These are phyloP conservation scores for Yamadazyma taylorii DNA, from an alignment of 1,139 yeast genomes.

Conservation along the genomic window DNA sequence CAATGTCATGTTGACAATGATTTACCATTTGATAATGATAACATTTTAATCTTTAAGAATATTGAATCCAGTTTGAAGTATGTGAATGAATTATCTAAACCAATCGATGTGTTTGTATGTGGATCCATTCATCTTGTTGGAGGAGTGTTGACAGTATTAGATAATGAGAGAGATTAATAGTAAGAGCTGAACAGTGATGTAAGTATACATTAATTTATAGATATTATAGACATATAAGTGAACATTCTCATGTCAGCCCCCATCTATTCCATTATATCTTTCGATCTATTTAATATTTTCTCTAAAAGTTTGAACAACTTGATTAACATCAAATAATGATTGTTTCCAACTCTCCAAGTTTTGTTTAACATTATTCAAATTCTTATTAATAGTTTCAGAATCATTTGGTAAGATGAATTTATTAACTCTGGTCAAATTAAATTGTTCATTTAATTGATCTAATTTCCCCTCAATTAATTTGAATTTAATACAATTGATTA, in stretches of 20 bases:
- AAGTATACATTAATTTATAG: background rate
- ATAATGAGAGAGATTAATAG: conserved; percentile 42
- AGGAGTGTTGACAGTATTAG: conserved; percentile 84
- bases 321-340: conserved; percentile 42
- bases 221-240: background rate
- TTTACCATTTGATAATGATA: conserved; percentile 9
- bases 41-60: conserved; percentile 54
- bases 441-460: conserved; percentile 46
- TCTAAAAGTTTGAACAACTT: conserved; percentile 45
- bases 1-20: conserved; percentile 43
- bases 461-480: conserved; percentile 50
- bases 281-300: conserved; percentile 34
- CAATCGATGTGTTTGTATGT: conserved; percentile 79
- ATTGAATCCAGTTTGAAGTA: conserved; percentile 73
- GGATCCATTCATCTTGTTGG: conserved; percentile 96
- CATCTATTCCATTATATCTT: conserved; percentile 1
- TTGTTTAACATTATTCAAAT: conserved; percentile 38
- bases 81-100: conserved; percentile 43
- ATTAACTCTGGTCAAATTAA: conserved; percentile 44
- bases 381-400: conserved; percentile 25
- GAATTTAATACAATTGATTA: conserved; percentile 45
- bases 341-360: conserved; percentile 42
- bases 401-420: conserved; percentile 44
- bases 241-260: too few species aligned
- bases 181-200: too few species aligned